These are phyloP conservation scores for Kazachstania sp. DNA, from an alignment of 1,139 yeast species.

Conservation along the genomic window DNA sequence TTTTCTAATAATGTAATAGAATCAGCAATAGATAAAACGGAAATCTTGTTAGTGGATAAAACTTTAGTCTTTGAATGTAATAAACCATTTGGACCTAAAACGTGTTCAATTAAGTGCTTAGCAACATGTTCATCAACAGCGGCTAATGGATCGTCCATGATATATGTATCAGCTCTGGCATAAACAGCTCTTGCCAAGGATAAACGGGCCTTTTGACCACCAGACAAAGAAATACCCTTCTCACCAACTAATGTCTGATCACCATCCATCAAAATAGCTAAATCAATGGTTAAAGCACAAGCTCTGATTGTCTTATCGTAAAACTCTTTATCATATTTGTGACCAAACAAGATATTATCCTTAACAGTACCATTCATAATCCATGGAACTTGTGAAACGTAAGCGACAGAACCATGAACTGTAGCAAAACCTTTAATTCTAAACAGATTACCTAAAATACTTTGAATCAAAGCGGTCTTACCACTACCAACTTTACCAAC, in stretches of 20 bases:
- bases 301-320: constrained; percentile 76
- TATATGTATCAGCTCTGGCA: constrained; percentile 84
- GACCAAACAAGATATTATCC: constrained; percentile 86
- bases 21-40: constrained; percentile 74
- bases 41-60: constrained; percentile 81
- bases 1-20: constrained; percentile 62
- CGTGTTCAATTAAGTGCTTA: constrained; percentile 68
- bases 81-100: constrained; percentile 74
- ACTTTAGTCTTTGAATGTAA: constrained; percentile 67
- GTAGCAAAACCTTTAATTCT: constrained; percentile 68
- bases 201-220: constrained; percentile 94
- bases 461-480: constrained; percentile 78
- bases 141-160: constrained; percentile 86
- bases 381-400: constrained; percentile 93
- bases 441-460: constrained; percentile 78
- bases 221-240: constrained; percentile 91
- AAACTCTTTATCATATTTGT: constrained; percentile 69
- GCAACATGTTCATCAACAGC: constrained; percentile 97
- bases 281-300: constrained; percentile 77
- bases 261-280: constrained; percentile 74
- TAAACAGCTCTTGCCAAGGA: constrained; percentile 93
- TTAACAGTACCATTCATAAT: constrained; percentile 88
- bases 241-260: constrained; percentile 92
- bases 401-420: constrained; percentile 75
- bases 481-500: constrained; percentile 94